Percentiles rank a stretch among this genome's conserved stretches.
Evolutionary conservation across 2,329 filamentous ascomycete species (phyloP).

Genomic region (Acephala macrosclerotiorum): DNA sequence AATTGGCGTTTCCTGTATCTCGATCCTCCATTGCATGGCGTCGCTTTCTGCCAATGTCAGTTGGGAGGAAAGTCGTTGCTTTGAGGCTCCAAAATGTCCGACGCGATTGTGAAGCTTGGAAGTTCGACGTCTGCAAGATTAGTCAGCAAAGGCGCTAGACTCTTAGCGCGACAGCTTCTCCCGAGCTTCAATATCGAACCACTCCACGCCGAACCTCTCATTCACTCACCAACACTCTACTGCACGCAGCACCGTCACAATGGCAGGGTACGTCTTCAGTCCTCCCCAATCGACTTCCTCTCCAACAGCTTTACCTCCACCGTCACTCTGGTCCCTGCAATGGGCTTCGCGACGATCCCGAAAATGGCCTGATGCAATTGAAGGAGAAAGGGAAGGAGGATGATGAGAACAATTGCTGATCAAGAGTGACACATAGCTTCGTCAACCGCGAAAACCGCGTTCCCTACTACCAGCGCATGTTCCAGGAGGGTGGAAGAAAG

Average conservation of each 20-base stretch:
- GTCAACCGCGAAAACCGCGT: constrained; percentile 80
- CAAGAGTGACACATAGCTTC: constrained; percentile 46
- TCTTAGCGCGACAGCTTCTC: constrained; percentile 22
- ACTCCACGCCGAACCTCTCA: constrained; percentile 21
- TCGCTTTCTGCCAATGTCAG: not conserved
- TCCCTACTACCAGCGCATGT: constrained; percentile 75
- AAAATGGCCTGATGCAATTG: constrained; percentile 23
- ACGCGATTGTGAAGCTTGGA: not conserved
- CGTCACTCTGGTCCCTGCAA: not conserved
- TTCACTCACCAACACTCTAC: constrained; percentile 13
- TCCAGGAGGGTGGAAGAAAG: constrained; percentile 75
- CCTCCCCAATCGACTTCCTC: not conserved
- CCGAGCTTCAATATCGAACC: constrained; percentile 36
- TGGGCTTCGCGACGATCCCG: not conserved
- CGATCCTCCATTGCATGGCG: constrained; percentile 37
- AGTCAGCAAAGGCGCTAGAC: constrained; percentile 12
- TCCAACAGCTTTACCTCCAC: not conserved
- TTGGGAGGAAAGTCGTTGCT: not conserved
- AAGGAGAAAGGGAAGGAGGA: not conserved
- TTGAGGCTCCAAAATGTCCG: constrained; percentile 1
- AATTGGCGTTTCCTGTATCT: constrained; percentile 21
- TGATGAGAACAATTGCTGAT: constrained; percentile 33
- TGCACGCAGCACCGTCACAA: constrained; percentile 23
- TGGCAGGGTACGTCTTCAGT: constrained; percentile 41
- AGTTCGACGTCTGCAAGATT: not conserved